A percentile compares a stretch with the other conserved stretches of the same genome.
Conservation (phyloP, 2,329 filamentous ascomycete genomes). For the Calonectria montana region DNA sequence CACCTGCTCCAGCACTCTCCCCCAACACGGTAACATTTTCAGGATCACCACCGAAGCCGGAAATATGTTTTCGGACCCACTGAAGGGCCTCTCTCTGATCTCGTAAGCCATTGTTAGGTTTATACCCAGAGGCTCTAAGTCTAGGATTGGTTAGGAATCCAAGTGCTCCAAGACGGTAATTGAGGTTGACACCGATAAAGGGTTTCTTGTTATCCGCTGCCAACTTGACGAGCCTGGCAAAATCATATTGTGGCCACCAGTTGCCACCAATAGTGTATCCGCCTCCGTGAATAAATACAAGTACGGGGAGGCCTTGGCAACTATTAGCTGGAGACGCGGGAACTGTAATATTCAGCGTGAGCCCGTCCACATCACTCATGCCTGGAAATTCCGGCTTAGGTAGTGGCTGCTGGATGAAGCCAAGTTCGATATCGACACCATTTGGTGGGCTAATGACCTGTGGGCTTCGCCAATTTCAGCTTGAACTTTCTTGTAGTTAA, state of each 20-base stretch:
- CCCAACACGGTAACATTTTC: conserved; percentile 16
- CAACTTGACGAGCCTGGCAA: conserved; percentile 6
- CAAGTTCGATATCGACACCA: conserved; percentile 9
- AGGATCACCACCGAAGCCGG: conserved; percentile 26
- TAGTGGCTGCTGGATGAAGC: conserved; percentile 10
- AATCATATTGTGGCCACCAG: conserved; percentile 29
- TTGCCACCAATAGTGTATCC: conserved; percentile 23
- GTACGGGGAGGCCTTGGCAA: conserved; percentile 8
- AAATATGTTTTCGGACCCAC: conserved; percentile 20
- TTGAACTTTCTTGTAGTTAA: too few species aligned
- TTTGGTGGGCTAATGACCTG: background rate
- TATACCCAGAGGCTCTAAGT: conserved; percentile 10
- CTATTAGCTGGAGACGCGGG: background rate
- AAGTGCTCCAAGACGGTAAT: conserved; percentile 31
- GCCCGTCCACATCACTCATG: background rate
- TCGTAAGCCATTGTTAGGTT: conserved; percentile 14
- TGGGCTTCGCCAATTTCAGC: background rate
- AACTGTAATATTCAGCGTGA: conserved; percentile 6
- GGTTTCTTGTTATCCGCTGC: conserved; percentile 21
- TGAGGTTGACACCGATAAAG: conserved; percentile 26
- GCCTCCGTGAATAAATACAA: conserved; percentile 26
- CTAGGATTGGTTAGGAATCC: conserved; percentile 22
- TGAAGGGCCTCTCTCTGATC: conserved; percentile 21
- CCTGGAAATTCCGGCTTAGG: conserved; percentile 15
- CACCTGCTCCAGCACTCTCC: conserved; percentile 25